Evolutionary conservation across 495 filamentous ascomycete species (phyloP).

Genomic region (Jackrogersella minutella): DNA sequence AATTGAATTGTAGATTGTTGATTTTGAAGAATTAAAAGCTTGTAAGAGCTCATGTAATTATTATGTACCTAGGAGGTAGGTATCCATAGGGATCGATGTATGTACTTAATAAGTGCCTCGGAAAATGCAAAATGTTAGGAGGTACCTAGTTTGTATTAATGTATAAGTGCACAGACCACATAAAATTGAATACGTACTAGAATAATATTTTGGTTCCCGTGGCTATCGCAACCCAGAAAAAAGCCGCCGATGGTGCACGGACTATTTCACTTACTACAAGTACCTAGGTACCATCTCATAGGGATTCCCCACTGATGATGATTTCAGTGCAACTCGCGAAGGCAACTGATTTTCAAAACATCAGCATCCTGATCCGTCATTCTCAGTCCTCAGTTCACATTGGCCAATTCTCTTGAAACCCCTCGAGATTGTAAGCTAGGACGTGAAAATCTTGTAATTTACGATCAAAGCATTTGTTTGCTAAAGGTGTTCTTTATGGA

Average conservation of each 20-base stretch:
- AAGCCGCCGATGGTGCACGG: constrained; percentile 15
- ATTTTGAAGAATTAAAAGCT: not conserved
- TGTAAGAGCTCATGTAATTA: not conserved
- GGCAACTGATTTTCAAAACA: constrained; percentile 11
- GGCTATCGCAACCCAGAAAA: constrained; percentile 6
- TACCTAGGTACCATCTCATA: not conserved
- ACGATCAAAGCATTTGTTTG: not conserved
- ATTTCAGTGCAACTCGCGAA: constrained; percentile 23
- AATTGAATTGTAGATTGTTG: constrained; percentile 1
- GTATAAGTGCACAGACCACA: constrained; percentile 6
- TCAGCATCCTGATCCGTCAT: constrained; percentile 3
- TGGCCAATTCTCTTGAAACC: not conserved
- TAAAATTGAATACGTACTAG: no score
- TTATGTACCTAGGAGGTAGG: no score
- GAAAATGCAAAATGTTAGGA: not conserved
- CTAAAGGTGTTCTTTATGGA: constrained; percentile 1
- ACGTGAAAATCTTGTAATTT: not conserved
- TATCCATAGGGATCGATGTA: no score
- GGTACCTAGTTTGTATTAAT: no score
- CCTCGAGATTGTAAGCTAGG: not conserved
- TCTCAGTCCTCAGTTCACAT: constrained; percentile 8
- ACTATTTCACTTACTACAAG: not conserved
- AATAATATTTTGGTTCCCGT: no score
- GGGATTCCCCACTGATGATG: constrained; percentile 36
- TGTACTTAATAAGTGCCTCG: not conserved